These are phyloP conservation scores for Epichloe sibirici DNA, from an alignment of 2,329 filamentous ascomycete genomes.

Conservation along the genomic window DNA sequence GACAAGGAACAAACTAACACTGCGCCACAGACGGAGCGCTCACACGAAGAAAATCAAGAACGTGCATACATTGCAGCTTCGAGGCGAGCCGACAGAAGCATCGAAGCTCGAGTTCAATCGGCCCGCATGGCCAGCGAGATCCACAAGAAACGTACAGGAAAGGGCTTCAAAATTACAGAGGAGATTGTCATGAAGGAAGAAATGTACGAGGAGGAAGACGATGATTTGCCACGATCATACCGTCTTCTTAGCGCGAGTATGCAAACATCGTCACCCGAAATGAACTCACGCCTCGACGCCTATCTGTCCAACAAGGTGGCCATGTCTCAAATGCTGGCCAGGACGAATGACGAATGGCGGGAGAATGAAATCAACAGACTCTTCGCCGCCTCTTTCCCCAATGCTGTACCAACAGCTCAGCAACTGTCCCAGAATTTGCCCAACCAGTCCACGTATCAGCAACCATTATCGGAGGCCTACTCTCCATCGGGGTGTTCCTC, in stretches of 20 bases:
- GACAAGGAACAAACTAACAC: background rate
- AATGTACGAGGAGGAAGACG: slow-evolving; percentile 94
- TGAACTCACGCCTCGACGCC: slow-evolving; percentile 47
- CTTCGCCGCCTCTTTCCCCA: slow-evolving; percentile 35
- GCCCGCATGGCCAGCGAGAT: slow-evolving; percentile 81
- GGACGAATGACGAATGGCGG: slow-evolving; percentile 25
- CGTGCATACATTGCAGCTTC: slow-evolving; percentile 89
- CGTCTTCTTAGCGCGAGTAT: slow-evolving; percentile 50
- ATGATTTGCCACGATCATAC: slow-evolving; percentile 59
- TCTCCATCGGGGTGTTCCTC: background rate
- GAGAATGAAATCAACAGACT: slow-evolving; percentile 34
- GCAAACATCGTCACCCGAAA: slow-evolving; percentile 44
- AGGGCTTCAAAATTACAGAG: slow-evolving; percentile 68
- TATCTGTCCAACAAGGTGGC: slow-evolving; percentile 30
- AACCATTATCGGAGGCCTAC: background rate
- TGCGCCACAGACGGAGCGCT: slow-evolving; percentile 50
- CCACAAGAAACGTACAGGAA: slow-evolving; percentile 77
- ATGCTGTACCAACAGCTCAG: slow-evolving; percentile 17
- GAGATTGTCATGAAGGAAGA: slow-evolving; percentile 82
- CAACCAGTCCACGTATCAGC: slow-evolving; percentile 1
- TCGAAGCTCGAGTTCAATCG: slow-evolving; percentile 81
- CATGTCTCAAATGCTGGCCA: slow-evolving; percentile 28
- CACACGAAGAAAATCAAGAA: slow-evolving; percentile 73
- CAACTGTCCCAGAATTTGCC: slow-evolving; percentile 7
- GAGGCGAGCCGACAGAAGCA: slow-evolving; percentile 68